Conservation (phyloP, 345 rosid genomes). For the Cochlearia excelsa region DNA sequence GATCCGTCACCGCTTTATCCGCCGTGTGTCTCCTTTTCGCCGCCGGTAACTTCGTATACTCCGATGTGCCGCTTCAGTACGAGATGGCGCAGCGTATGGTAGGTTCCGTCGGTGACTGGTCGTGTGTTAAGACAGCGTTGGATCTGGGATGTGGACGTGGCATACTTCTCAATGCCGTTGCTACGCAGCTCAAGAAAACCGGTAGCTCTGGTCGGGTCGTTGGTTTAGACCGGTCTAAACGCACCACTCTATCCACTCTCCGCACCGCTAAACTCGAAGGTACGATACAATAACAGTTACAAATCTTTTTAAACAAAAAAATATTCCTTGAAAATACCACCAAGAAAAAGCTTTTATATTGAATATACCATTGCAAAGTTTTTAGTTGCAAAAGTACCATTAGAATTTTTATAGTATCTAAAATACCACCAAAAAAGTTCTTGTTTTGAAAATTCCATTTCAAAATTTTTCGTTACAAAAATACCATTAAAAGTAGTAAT, state of each 20-base stretch:
- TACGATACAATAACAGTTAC: slow-evolving; percentile 4
- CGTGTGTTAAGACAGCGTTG: slow-evolving; percentile 76
- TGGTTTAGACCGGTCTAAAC: slow-evolving; percentile 81
- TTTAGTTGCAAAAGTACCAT: too few relatives aligned
- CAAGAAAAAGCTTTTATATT: too few relatives aligned
- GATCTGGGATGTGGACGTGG: slow-evolving; percentile 97
- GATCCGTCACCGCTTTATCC: slow-evolving; percentile 72
- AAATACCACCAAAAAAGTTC: too few relatives aligned
- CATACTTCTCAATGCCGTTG: slow-evolving; percentile 83
- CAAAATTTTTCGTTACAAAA: too few relatives aligned
- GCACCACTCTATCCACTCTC: slow-evolving; percentile 77
- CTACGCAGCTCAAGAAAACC: slow-evolving; percentile 88
- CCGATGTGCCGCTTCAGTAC: slow-evolving; percentile 69
- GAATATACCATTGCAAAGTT: too few relatives aligned
- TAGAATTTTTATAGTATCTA: too few relatives aligned
- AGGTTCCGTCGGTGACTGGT: slow-evolving; percentile 81
- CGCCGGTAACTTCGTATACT: slow-evolving; percentile 83
- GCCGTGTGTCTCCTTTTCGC: slow-evolving; percentile 79
- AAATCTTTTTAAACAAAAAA: not conserved
- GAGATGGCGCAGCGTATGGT: slow-evolving; percentile 97
- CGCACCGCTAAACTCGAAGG: slow-evolving; percentile 91
- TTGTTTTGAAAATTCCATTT: too few relatives aligned
- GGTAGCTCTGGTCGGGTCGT: slow-evolving; percentile 97
- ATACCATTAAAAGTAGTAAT: too few relatives aligned
- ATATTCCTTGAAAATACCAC: too few relatives aligned